A percentile compares a stretch with the other conserved stretches of the same genome.
Conservation (phyloP, 2,329 filamentous ascomycete species). For the Elsinoe fawcettii region DNA sequence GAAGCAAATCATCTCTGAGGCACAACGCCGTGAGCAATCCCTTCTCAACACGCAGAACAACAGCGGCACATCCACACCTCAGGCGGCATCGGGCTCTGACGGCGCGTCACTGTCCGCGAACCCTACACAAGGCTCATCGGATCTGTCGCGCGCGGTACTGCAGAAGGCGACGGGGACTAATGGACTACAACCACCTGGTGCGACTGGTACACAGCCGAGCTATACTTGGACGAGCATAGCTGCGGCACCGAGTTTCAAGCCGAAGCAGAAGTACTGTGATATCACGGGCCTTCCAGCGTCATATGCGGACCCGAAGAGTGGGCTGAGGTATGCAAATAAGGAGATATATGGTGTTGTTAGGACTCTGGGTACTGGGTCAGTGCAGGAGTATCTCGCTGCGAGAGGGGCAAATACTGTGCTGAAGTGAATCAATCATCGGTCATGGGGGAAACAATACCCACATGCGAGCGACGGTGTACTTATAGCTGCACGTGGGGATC, state of each 20-base stretch:
- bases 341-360: slow-evolving; percentile 84
- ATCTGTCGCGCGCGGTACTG: slow-evolving; percentile 76
- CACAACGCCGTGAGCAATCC: slow-evolving; percentile 81
- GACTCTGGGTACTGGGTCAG: slow-evolving; percentile 68
- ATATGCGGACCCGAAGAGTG: slow-evolving; percentile 91
- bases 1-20: slow-evolving; percentile 90
- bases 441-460: not conserved
- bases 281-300: slow-evolving; percentile 85
- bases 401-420: slow-evolving; percentile 87
- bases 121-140: slow-evolving; percentile 81
- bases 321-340: slow-evolving; percentile 83
- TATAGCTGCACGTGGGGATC: too few species aligned
- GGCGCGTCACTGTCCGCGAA: slow-evolving; percentile 57
- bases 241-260: slow-evolving; percentile 75
- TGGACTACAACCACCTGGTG: slow-evolving; percentile 23
- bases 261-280: slow-evolving; percentile 86
- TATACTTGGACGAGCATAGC: slow-evolving; percentile 93
- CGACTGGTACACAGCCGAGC: slow-evolving; percentile 48
- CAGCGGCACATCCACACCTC: slow-evolving; percentile 66
- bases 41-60: slow-evolving; percentile 66
- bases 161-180: slow-evolving; percentile 57
- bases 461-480: not conserved
- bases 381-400: slow-evolving; percentile 82
- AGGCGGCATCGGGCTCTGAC: slow-evolving; percentile 30
- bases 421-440: slow-evolving; percentile 52